A percentile compares a stretch with the other conserved stretches of the same genome.
phyloP scores from a whole-genome alignment of 129 eudicot species.

The carrot (Daucus carota) region DNA sequence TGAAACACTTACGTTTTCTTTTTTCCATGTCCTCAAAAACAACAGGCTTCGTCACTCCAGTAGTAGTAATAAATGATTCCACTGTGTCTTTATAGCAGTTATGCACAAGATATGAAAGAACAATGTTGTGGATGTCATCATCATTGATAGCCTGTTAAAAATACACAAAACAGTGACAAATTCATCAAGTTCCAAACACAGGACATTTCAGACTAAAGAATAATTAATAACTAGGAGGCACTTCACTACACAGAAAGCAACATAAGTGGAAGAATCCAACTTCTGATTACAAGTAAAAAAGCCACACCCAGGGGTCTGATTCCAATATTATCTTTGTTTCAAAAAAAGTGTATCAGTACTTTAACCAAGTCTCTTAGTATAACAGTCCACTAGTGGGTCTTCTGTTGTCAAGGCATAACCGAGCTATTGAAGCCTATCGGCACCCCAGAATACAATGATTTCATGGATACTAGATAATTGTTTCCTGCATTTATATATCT shows the following conservation, averaged over 20 bases:
- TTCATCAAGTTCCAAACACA: background rate
- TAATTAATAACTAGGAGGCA: background rate
- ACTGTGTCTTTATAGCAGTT: conserved; percentile 78
- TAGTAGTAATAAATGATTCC: conserved; percentile 53
- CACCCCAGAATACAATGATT: background rate
- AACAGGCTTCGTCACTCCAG: conserved; percentile 51
- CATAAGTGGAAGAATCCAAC: background rate
- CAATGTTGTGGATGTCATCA: conserved; percentile 59
- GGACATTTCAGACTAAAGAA: background rate
- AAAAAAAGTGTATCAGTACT: background rate
- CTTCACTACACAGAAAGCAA: background rate
- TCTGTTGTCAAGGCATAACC: background rate
- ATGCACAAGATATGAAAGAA: conserved; percentile 81
- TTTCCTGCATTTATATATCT: conserved; percentile 2
- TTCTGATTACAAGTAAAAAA: background rate
- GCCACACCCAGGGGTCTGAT: background rate
- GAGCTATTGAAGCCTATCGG: background rate
- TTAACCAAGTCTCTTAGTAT: background rate
- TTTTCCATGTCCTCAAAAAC: conserved; percentile 67
- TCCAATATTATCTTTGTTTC: background rate
- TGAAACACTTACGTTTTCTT: conserved; percentile 52
- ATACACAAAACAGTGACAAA: background rate
- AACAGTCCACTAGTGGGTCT: background rate
- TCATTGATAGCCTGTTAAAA: conserved; percentile 50
- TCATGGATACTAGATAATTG: background rate